phyloP scores from a whole-genome alignment of 2,329 filamentous ascomycete species.

The Cytospora leucostoma region DNA sequence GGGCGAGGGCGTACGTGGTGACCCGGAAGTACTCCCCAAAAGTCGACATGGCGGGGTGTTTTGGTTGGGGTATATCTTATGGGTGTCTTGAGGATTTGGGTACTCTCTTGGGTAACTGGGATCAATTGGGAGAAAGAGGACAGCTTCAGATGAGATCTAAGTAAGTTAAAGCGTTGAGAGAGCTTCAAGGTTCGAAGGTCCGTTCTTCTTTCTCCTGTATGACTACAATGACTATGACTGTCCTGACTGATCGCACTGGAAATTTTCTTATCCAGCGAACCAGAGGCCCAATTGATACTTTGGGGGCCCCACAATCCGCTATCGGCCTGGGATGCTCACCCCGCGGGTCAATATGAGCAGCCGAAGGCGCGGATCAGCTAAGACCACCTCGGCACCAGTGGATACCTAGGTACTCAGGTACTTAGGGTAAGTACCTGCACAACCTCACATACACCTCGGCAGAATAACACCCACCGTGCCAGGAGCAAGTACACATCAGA shows the following conservation, averaged over 20 bases:
- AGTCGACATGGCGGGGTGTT: slow-evolving; percentile 69
- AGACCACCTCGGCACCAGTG: no score
- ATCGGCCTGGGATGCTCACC: not conserved
- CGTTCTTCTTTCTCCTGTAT: not conserved
- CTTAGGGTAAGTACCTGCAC: no score
- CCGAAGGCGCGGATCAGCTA: no score
- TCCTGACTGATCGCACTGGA: not conserved
- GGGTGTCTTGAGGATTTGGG: not conserved
- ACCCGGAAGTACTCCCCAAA: slow-evolving; percentile 83
- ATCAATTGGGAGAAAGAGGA: not conserved
- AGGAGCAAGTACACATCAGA: no score
- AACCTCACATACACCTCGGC: no score
- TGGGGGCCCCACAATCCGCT: not conserved
- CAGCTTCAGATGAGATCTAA: not conserved
- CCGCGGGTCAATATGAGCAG: no score
- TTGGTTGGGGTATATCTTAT: not conserved
- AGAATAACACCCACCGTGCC: no score
- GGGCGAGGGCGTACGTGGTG: slow-evolving; percentile 64
- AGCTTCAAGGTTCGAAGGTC: not conserved
- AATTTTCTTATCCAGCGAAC: slow-evolving; percentile 1
- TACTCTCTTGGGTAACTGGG: not conserved
- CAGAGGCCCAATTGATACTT: not conserved
- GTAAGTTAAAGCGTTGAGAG: not conserved
- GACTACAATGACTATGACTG: not conserved
- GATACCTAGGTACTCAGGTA: no score